Base-by-base conservation (phyloP, 805 yeast species). In the Kuraishia borneana region DNA sequence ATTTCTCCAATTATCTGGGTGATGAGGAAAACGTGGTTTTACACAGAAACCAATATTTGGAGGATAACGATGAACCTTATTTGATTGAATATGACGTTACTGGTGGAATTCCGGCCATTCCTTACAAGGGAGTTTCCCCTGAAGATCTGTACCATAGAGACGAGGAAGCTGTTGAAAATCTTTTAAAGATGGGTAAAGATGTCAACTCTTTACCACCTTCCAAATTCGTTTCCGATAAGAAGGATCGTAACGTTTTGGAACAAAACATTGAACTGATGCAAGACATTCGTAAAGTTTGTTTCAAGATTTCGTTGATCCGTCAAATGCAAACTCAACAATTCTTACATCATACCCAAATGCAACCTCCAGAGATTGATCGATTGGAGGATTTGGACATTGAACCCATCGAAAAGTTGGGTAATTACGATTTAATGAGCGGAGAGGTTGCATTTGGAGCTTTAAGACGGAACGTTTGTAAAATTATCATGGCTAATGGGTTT, bases 401-500 rank as follows among this genome's bases (percentile, higher is more conserved):
- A 46, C 76, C 88, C 2, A 68, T 83, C 16, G 83, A 95, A 1
- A 75, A 81, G 41, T 60, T 88, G 19, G 61, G 65, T 0, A 82
- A 80, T 19, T 84, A 80, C 42, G 92, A 85, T 40, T 53, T 63
- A 8, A 61, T 65, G 48, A 68, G 68, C 37, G 65, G 63, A n/a
- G 73, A 68, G 3, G 64, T 85, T 10, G 80, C 87, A 7, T 73
- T 68, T 45, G 63, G 74, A 1, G 73, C 83, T 0, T 57, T 92
- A 60, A 67, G 73, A 42, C 74, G 81, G 44, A 71, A 79, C 27
- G 73, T 83, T 0, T 71, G 88, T 14, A 84, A 85, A 40, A 60
- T 92, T 14, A 74, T 83, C 1, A 89, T 92, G 97, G 79, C 84
- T 27, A 76, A 80, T 29, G 98, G 98, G 0, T 92, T 83, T 60